Conservation (phyloP, 768 basidiomycete species). For the Rhizopogon salebrosus region DNA sequence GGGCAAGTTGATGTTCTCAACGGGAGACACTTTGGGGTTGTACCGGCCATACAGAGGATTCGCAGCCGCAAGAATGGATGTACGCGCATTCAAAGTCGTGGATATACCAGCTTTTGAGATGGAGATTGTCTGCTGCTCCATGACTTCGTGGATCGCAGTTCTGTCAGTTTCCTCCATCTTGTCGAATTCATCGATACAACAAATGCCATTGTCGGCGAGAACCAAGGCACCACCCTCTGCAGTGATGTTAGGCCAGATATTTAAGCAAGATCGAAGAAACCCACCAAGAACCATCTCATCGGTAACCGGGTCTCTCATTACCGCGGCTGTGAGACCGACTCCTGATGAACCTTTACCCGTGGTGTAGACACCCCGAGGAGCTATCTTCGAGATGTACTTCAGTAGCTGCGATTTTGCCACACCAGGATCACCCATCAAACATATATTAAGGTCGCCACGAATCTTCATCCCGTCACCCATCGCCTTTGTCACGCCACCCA, state of each 20-base stretch:
- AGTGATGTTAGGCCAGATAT: constrained; percentile 9
- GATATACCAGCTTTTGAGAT: constrained; percentile 99
- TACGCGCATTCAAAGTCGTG: constrained; percentile 95
- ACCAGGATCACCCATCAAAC: constrained; percentile 99
- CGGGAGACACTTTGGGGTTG: constrained; percentile 95
- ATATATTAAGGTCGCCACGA: constrained; percentile 94
- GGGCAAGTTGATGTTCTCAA: constrained; percentile 98
- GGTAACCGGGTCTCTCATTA: constrained; percentile 98
- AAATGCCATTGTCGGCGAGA: constrained; percentile 97
- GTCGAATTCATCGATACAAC: constrained; percentile 99
- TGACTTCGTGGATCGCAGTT: constrained; percentile 99
- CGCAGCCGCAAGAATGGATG: constrained; percentile 95
- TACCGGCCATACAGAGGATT: constrained; percentile 98
- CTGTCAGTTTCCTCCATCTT: constrained; percentile 99
- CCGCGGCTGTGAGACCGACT: constrained; percentile 96
- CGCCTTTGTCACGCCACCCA: constrained; percentile 93
- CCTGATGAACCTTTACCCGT: constrained; percentile 98
- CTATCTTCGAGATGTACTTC: constrained; percentile 98
- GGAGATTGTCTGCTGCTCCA: constrained; percentile 99
- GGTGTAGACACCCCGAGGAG: constrained; percentile 95
- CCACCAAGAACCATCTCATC: constrained; percentile 98
- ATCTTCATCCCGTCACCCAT: constrained; percentile 99
- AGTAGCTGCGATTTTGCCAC: constrained; percentile 96
- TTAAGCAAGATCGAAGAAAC: constrained; percentile 22
- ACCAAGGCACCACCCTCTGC: constrained; percentile 99